These are phyloP conservation scores for Firmiana major DNA, from an alignment of 345 rosid genomes.

Conservation along the genomic window DNA sequence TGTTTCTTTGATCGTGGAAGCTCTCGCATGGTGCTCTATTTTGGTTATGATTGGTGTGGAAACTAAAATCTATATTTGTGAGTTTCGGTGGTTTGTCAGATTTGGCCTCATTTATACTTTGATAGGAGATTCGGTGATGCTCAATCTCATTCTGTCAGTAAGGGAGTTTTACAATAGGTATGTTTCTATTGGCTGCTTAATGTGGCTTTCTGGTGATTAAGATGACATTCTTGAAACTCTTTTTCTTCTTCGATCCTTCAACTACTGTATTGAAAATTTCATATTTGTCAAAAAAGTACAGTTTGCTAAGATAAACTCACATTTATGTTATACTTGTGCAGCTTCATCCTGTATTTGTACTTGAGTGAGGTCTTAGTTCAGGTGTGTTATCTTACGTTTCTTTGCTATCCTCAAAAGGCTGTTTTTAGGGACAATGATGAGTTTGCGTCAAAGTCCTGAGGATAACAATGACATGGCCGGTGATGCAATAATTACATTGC, in stretches of 20 bases:
- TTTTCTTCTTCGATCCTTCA: conserved; percentile 1
- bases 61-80: conserved; percentile 71
- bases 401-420: conserved; percentile 10
- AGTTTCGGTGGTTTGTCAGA: conserved; percentile 91
- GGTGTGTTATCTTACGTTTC: conserved; percentile 48
- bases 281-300: background rate
- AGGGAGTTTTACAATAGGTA: conserved; percentile 73
- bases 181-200: conserved; percentile 17
- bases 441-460: background rate
- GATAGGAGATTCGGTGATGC: conserved; percentile 79
- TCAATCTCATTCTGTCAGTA: conserved; percentile 70
- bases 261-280: background rate
- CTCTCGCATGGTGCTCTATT: conserved; percentile 79
- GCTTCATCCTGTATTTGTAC: conserved; percentile 67
- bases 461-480: background rate
- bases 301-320: conserved; percentile 22
- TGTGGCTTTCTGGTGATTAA: background rate
- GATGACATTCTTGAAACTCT: background rate
- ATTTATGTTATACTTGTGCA: conserved; percentile 39
- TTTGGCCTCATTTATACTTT: conserved; percentile 75
- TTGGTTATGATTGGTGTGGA: conserved; percentile 71
- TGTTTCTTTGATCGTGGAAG: conserved; percentile 64
- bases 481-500: background rate
- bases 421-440: background rate
- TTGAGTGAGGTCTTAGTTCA: conserved; percentile 77